Conservation (phyloP, 257 asterid species). For the Mentha longifolia region DNA sequence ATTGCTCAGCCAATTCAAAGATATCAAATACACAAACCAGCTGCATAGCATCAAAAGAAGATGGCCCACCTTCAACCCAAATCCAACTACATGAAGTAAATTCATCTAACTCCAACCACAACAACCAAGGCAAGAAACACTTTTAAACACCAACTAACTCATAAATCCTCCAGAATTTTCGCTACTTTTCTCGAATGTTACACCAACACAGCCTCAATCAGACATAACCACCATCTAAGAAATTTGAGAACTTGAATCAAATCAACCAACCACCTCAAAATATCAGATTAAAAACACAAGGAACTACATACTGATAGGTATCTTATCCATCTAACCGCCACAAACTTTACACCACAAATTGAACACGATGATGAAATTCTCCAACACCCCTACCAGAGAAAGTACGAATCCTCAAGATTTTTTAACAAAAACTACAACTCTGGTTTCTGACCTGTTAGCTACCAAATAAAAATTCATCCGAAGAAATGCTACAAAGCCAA, state of each 20-base stretch:
- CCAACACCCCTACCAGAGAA: conserved; percentile 34
- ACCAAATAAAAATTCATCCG: conserved; percentile 47
- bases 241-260: conserved; percentile 27
- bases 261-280: conserved; percentile 29
- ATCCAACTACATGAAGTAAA: conserved; percentile 73
- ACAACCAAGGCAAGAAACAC: conserved; percentile 10
- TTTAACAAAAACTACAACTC: conserved; percentile 37
- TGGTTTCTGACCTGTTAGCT: conserved; percentile 47
- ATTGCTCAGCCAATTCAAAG: conserved; percentile 70
- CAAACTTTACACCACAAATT: conserved; percentile 36
- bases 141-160: conserved; percentile 31
- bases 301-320: conserved; percentile 24
- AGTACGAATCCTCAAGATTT: conserved; percentile 44
- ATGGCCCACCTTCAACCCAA: conserved; percentile 86
- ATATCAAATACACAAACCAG: conserved; percentile 73
- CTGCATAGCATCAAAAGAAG: conserved; percentile 67
- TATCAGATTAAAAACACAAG: conserved; percentile 3
- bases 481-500: conserved; percentile 48
- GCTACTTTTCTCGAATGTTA: conserved; percentile 21
- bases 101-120: conserved; percentile 66
- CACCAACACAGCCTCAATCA: conserved; percentile 24
- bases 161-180: conserved; percentile 26
- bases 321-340: conserved; percentile 58
- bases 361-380: conserved; percentile 41
- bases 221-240: conserved; percentile 23